Conservation (phyloP, 2,329 filamentous ascomycete species). For the Gyromitra esculenta region DNA sequence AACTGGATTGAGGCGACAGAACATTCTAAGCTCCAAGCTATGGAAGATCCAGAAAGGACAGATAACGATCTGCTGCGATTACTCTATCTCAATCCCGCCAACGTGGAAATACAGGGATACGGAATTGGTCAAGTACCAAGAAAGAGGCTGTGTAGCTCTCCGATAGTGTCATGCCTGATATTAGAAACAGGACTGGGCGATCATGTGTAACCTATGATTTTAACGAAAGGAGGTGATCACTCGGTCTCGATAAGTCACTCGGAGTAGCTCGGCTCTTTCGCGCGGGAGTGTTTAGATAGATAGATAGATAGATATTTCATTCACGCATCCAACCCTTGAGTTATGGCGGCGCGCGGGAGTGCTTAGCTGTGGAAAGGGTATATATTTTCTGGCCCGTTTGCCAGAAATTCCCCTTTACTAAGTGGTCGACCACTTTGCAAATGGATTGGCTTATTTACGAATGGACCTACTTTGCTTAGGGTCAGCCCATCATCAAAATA, state of each 20-base stretch:
- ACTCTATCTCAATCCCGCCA: slow-evolving; percentile 12
- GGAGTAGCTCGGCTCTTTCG: background rate
- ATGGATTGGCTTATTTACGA: too few relatives aligned
- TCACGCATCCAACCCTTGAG: too few relatives aligned
- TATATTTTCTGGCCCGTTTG: background rate
- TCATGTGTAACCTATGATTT: slow-evolving; percentile 26
- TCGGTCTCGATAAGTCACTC: slow-evolving; percentile 1
- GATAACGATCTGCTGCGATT: slow-evolving; percentile 14
- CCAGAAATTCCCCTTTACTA: too few relatives aligned
- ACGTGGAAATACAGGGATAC: slow-evolving; percentile 18
- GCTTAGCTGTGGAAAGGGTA: background rate
- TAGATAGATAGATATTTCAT: too few relatives aligned
- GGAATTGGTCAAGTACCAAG: slow-evolving; percentile 1
- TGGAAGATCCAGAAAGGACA: background rate
- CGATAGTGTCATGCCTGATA: slow-evolving; percentile 3
- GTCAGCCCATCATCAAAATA: too few relatives aligned
- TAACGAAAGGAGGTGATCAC: background rate
- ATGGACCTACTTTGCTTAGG: too few relatives aligned
- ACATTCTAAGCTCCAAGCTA: background rate
- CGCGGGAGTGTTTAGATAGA: background rate
- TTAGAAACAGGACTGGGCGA: slow-evolving; percentile 5
- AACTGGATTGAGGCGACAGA: background rate
- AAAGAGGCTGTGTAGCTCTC: slow-evolving; percentile 30
- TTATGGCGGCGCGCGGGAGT: background rate
- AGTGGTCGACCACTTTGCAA: too few relatives aligned